Conservation (phyloP, 2,329 filamentous ascomycete species). For the Colletotrichum somersetense region DNA sequence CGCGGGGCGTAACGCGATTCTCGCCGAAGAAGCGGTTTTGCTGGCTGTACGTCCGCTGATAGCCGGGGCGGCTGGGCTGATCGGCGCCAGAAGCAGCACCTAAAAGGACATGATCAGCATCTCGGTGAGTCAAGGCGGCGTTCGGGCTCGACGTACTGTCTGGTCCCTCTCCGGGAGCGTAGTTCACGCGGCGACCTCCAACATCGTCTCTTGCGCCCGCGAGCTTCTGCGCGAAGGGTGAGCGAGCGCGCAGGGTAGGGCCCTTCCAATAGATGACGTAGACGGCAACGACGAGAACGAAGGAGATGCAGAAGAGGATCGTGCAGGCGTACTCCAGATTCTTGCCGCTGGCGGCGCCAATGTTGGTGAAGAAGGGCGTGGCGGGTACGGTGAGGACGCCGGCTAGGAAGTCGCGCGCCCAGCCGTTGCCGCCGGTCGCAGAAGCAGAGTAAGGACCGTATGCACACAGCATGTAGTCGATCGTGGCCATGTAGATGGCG, state of each 20-base stretch:
- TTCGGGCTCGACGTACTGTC: slow-evolving; percentile 2
- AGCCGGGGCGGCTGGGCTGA: slow-evolving; percentile 15
- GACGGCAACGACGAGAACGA: slow-evolving; percentile 71
- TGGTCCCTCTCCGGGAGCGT: slow-evolving; percentile 4
- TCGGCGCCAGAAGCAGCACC: slow-evolving; percentile 44
- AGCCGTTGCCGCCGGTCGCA: slow-evolving; percentile 82
- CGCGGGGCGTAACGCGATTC: slow-evolving; percentile 54
- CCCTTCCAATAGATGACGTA: slow-evolving; percentile 77
- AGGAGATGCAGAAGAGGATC: slow-evolving; percentile 73
- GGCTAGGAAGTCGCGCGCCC: slow-evolving; percentile 79
- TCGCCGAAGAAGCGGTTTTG: slow-evolving; percentile 58
- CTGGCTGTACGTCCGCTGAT: slow-evolving; percentile 51
- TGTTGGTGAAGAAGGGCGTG: slow-evolving; percentile 73
- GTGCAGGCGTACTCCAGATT: slow-evolving; percentile 72
- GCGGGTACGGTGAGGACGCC: slow-evolving; percentile 78
- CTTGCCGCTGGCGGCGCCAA: slow-evolving; percentile 59
- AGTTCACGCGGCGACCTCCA: slow-evolving; percentile 10
- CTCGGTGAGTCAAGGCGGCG: too few species aligned
- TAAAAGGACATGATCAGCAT: slow-evolving; percentile 33
- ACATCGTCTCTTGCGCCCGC: slow-evolving; percentile 55
- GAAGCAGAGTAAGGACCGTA: slow-evolving; percentile 81
- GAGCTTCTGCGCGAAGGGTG: slow-evolving; percentile 74
- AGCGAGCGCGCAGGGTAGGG: slow-evolving; percentile 68
- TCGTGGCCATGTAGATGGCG: slow-evolving; percentile 80
- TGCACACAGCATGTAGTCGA: slow-evolving; percentile 82